Evolutionary conservation across 306 rosid genomes (phyloP).

Genomic region (Macrotyloma uniflorum): DNA sequence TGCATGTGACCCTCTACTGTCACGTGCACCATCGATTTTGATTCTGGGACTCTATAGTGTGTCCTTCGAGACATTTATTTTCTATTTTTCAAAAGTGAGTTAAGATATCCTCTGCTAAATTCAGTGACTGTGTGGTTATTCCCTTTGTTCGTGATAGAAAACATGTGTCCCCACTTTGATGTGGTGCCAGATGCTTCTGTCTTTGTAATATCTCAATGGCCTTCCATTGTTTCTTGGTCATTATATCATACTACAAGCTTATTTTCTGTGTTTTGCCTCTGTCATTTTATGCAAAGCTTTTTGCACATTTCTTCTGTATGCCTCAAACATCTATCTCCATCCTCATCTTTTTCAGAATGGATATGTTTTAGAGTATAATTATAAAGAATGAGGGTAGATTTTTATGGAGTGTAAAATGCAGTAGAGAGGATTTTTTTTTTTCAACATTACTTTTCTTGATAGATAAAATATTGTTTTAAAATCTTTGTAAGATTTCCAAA

Average conservation of each 20-base stretch:
- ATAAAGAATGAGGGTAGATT: too few relatives aligned
- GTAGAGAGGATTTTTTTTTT: too few relatives aligned
- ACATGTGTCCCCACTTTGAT: constrained; percentile 38
- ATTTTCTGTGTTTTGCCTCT: background rate
- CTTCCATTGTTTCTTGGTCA: background rate
- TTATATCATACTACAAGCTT: background rate
- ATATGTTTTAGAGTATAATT: too few relatives aligned
- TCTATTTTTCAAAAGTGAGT: background rate
- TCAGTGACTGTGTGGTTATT: constrained; percentile 20
- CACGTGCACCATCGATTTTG: constrained; percentile 28
- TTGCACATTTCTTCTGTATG: too few relatives aligned
- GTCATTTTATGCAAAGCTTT: background rate
- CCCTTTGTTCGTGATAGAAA: constrained; percentile 31
- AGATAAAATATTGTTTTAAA: too few relatives aligned
- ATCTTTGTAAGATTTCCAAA: too few relatives aligned
- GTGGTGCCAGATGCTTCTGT: constrained; percentile 24
- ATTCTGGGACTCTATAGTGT: too few relatives aligned
- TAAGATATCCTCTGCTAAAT: background rate
- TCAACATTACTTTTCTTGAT: too few relatives aligned
- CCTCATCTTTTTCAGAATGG: too few relatives aligned
- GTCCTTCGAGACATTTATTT: too few relatives aligned
- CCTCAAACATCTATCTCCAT: too few relatives aligned
- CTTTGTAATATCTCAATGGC: background rate
- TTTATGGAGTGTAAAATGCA: too few relatives aligned
- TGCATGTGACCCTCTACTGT: constrained; percentile 35